A percentile compares a stretch with the other conserved stretches of the same genome.
Evolutionary conservation across 176 grass and related monocot species (phyloP).

Genomic region (maize (Zea mays)): DNA sequence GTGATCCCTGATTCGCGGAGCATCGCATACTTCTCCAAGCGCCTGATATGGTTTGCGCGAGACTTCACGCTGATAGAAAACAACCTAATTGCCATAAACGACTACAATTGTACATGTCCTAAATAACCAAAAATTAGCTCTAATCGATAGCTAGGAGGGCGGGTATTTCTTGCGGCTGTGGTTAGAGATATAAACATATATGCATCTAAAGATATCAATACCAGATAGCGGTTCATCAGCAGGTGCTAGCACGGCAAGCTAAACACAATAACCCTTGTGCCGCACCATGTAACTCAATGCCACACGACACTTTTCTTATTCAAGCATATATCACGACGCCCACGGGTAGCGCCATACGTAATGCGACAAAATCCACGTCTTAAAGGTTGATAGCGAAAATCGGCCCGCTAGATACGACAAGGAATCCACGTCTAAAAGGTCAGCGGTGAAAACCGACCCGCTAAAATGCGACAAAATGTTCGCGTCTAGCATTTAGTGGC

Average conservation of each 20-base stretch:
- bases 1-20: no score
- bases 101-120: no score
- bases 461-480: background rate
- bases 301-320: background rate
- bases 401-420: background rate
- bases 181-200: background rate
- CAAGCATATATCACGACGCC: background rate
- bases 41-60: no score
- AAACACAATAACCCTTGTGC: background rate
- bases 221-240: background rate
- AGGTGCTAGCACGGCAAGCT: rapidly evolving
- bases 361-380: no score
- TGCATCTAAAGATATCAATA: rapidly evolving
- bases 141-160: rapidly evolving
- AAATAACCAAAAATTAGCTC: no score
- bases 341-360: background rate
- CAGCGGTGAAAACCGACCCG: background rate
- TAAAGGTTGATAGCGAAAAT: background rate
- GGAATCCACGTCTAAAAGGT: background rate
- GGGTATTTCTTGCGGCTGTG: background rate
- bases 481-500: no score
- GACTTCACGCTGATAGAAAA: no score
- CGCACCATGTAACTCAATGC: background rate
- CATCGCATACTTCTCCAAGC: no score
- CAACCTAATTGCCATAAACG: no score